Percentiles rank a stretch among this genome's conserved stretches.
Evolutionary conservation across 2,329 filamentous ascomycete genomes (phyloP).

Genomic region (Byssoonygena ceratinophila): DNA sequence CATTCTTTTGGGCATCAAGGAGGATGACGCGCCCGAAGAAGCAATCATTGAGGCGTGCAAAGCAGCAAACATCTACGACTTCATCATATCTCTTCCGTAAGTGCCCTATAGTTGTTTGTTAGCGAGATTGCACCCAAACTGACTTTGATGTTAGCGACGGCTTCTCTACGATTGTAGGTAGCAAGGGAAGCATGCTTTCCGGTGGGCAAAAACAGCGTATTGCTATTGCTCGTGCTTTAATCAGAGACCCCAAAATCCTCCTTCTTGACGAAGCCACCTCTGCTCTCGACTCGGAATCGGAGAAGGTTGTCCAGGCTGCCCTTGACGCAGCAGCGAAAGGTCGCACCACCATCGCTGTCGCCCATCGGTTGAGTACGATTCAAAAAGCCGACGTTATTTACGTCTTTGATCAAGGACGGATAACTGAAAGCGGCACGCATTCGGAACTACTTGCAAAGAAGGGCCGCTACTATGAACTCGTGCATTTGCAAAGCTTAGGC

Average conservation of each 20-base stretch:
- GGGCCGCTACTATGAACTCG: constrained; percentile 66
- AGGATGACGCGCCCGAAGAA: constrained; percentile 58
- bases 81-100: constrained; percentile 68
- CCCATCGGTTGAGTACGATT: constrained; percentile 83
- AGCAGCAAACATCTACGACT: constrained; percentile 83
- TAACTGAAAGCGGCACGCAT: constrained; percentile 79
- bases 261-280: constrained; percentile 66
- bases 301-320: constrained; percentile 53
- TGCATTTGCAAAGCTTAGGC: constrained; percentile 65
- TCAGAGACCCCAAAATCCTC: constrained; percentile 81
- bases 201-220: constrained; percentile 94
- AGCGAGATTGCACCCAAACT: constrained; percentile 17
- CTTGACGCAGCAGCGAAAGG: constrained; percentile 73
- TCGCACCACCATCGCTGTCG: constrained; percentile 85
- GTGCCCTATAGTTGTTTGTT: constrained; percentile 21
- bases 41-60: constrained; percentile 68
- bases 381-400: constrained; percentile 92
- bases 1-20: constrained; percentile 65
- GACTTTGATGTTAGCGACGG: constrained; percentile 46
- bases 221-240: constrained; percentile 79
- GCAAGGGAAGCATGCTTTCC: constrained; percentile 72
- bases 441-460: constrained; percentile 57
- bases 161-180: constrained; percentile 75
- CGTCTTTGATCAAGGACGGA: constrained; percentile 81
- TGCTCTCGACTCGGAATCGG: constrained; percentile 41